Evolutionary conservation across 1,139 yeast species (phyloP).

Genomic region (Suhomyces coccinellae): DNA sequence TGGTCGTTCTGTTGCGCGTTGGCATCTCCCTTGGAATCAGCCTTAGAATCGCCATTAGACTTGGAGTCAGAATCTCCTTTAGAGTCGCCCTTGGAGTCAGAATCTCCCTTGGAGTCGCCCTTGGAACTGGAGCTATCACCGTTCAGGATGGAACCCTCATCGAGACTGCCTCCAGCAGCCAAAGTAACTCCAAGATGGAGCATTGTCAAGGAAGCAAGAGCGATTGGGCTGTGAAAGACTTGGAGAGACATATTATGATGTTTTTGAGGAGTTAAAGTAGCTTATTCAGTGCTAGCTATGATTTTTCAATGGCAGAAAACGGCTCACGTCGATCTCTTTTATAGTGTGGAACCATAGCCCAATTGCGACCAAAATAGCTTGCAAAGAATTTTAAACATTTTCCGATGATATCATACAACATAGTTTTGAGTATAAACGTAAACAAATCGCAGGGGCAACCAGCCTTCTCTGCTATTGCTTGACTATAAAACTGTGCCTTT

Average conservation of each 20-base stretch:
- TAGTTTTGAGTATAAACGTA: slow-evolving; percentile 3
- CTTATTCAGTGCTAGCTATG: too few species aligned
- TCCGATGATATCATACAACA: slow-evolving; percentile 2
- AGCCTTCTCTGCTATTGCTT: slow-evolving; percentile 6
- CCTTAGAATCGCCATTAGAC: slow-evolving; percentile 17
- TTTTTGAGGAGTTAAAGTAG: background rate
- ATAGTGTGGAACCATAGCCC: background rate
- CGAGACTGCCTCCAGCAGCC: slow-evolving; percentile 18
- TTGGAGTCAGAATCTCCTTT: slow-evolving; percentile 26
- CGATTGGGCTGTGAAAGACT: slow-evolving; percentile 15
- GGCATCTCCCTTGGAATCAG: slow-evolving; percentile 5
- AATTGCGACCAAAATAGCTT: background rate
- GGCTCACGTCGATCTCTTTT: too few species aligned
- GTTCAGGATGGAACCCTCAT: background rate
- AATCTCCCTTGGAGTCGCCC: slow-evolving; percentile 11
- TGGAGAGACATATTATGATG: slow-evolving; percentile 19
- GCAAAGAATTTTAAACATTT: background rate
- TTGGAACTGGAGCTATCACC: slow-evolving; percentile 14
- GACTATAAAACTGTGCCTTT: background rate
- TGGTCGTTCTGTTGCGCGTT: too few species aligned
- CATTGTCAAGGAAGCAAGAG: slow-evolving; percentile 17
- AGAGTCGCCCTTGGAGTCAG: slow-evolving; percentile 11
- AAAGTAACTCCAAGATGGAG: slow-evolving; percentile 15
- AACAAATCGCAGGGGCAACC: slow-evolving; percentile 7
- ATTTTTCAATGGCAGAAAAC: too few species aligned